Evolutionary conservation across 805 yeast genomes (phyloP), one percentile per base, ranked within the genome.

Genomic region (Zygoascus tannicola): DNA sequence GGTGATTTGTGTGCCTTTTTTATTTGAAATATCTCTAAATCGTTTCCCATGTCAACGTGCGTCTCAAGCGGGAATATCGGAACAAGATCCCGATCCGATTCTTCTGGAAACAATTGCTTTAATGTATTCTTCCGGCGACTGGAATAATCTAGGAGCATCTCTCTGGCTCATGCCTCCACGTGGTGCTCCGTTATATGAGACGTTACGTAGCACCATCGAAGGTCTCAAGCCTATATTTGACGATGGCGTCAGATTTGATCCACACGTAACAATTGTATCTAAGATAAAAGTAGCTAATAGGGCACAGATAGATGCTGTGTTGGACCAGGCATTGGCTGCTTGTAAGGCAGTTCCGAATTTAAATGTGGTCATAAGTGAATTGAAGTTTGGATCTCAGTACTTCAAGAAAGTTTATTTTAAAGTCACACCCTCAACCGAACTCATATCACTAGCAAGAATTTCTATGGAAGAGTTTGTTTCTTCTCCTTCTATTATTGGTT

Each of bases 191-290:
- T 63, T 80, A 19, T 60, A 73, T 53, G 84, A 79, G 40, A 74
- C 76, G 39, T 59, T 84, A 19, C 63, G 66, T 12, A 74, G 81
- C 16, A 65, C 81, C 32, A 79, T 80, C 60, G 65, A 72, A n/a
- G 78, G 86, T 7, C 60, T 84, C 30, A 74, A 73, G 35, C 80
- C 88, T 1, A 64, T 82, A n/a, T 81, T 84, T 55, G 82, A 83
- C 8, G 81, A 78, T 41, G 78, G 86, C 1, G 81, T 82, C 2
- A 58, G 55, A 23, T 78, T 83, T 53, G 82, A 76, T 49, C 94
- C 94, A 2, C 94, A 84, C 57, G 69, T 85, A 30, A 85, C 94
- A 1, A 69, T 84, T 22, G 76, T 86, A 2, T 71, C 85, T n/a
- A 72, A 75, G 45, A 65, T 84, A 26, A 65, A 60, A 1, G 64